phyloP scores from a whole-genome alignment of 192 early-diverging fungal species.

The Coemansia sp. region DNA sequence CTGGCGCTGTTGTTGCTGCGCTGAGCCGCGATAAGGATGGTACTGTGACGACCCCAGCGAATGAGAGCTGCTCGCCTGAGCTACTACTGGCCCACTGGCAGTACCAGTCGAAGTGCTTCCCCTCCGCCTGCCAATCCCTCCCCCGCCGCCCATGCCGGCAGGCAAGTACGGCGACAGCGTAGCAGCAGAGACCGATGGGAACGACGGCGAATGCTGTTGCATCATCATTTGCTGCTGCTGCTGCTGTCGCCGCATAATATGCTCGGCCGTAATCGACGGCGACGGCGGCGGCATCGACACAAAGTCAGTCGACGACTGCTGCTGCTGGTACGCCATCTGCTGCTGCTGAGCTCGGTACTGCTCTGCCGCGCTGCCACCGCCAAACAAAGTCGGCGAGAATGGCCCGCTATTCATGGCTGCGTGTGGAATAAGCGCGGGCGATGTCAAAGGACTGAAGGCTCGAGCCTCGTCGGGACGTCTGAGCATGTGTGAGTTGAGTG shows the following conservation, averaged over 20 bases:
- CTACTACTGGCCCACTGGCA: neutral
- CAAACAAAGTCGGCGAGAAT: neutral
- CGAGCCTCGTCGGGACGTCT: conserved; percentile 1
- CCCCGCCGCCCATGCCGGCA: neutral
- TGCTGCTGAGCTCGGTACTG: neutral
- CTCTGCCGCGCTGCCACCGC: neutral
- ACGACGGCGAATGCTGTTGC: conserved; percentile 21
- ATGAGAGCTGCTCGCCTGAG: neutral
- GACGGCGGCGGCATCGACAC: conserved; percentile 45
- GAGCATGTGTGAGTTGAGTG: conserved; percentile 3
- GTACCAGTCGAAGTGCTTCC: neutral
- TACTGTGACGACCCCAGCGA: conserved; percentile 22
- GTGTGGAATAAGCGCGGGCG: conserved; percentile 39
- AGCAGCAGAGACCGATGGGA: conserved; percentile 11
- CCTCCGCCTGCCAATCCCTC: conserved; percentile 15
- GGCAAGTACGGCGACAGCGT: neutral
- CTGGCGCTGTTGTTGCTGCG: neutral
- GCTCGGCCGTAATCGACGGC: conserved; percentile 46
- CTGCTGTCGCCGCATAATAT: conserved; percentile 45
- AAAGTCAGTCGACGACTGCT: neutral
- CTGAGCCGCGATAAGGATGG: conserved; percentile 22
- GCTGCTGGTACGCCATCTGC: conserved; percentile 7
- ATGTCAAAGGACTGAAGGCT: conserved; percentile 43
- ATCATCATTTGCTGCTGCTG: conserved; percentile 6
- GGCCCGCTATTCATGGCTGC: neutral